Evolutionary conservation across 2,329 filamentous ascomycete species (phyloP).

Genomic region (Pyricularia grisea): DNA sequence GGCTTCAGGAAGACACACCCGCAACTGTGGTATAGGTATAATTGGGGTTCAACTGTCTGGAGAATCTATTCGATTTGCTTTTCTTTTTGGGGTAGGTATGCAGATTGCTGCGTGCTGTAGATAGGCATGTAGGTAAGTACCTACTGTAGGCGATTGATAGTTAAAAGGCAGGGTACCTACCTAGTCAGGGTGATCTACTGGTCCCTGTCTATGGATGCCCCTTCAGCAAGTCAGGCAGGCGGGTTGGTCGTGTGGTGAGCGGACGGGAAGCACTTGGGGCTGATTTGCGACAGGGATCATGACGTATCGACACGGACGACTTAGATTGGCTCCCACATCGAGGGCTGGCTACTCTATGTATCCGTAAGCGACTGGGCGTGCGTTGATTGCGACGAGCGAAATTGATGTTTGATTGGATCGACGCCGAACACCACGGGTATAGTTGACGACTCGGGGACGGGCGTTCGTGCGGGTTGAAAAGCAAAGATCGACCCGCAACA

Average conservation of each 20-base stretch:
- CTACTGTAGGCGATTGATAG: background rate
- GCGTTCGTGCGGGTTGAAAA: background rate
- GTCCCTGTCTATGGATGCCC: too few relatives aligned
- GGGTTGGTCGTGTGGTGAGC: background rate
- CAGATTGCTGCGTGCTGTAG: background rate
- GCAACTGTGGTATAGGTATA: background rate
- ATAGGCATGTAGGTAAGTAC: background rate
- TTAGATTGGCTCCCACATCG: background rate
- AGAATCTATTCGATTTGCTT: background rate
- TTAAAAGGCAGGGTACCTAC: too few relatives aligned
- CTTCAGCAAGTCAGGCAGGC: background rate
- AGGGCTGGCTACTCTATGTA: background rate
- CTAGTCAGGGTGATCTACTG: too few relatives aligned
- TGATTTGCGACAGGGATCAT: background rate
- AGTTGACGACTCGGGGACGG: background rate
- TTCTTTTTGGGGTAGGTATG: background rate
- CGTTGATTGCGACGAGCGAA: background rate
- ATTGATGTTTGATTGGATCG: background rate
- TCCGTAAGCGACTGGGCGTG: too few relatives aligned
- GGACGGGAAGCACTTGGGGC: background rate
- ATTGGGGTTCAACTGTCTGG: background rate
- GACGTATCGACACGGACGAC: background rate
- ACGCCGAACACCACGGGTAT: background rate
- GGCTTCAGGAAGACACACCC: background rate
- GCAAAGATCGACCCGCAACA: background rate